These are phyloP conservation scores for Beta lomatogona DNA, from an alignment of 179 eudicot species.

Conservation along the genomic window DNA sequence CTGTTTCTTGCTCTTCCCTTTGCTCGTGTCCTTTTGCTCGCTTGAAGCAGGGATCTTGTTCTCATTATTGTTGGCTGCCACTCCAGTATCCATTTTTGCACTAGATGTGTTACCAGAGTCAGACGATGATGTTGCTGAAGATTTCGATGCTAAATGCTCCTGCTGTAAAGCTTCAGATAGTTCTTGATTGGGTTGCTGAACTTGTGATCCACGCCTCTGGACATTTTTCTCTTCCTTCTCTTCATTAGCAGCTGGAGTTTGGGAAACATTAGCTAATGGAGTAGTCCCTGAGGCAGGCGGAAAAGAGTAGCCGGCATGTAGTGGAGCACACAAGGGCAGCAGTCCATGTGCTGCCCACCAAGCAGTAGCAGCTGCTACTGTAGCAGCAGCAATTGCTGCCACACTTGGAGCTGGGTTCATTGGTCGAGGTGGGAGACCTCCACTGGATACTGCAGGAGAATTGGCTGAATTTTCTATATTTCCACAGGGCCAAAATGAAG, in stretches of 20 bases:
- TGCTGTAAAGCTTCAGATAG: conserved; percentile 45
- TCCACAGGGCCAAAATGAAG: conserved; percentile 71
- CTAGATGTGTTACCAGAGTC: conserved; percentile 53
- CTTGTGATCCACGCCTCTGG: conserved; percentile 38
- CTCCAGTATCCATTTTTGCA: conserved; percentile 39
- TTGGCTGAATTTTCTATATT: conserved; percentile 48
- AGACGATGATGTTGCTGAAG: conserved; percentile 48
- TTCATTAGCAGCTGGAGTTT: conserved; percentile 33
- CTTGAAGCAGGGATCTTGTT: conserved; percentile 36
- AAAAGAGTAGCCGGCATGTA: conserved; percentile 51
- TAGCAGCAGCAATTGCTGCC: conserved; percentile 86
- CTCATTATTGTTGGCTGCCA: conserved; percentile 37
- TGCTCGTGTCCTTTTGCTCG: conserved; percentile 51
- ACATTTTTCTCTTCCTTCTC: conserved; percentile 43
- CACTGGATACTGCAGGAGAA: conserved; percentile 34
- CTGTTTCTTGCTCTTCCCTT: conserved; percentile 54
- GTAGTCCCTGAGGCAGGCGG: conserved; percentile 42
- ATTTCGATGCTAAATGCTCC: conserved; percentile 49
- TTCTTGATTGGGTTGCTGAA: conserved; percentile 43
- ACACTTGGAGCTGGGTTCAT: conserved; percentile 61
- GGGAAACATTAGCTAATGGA: conserved; percentile 33
- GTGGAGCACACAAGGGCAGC: conserved; percentile 63
- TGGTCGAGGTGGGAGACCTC: conserved; percentile 46
- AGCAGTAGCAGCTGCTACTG: conserved; percentile 96
- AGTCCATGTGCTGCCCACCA: conserved; percentile 99